Conservation (phyloP, 192 early-diverging fungal genomes). For the Gaertneriomyces semiglobifer region DNA sequence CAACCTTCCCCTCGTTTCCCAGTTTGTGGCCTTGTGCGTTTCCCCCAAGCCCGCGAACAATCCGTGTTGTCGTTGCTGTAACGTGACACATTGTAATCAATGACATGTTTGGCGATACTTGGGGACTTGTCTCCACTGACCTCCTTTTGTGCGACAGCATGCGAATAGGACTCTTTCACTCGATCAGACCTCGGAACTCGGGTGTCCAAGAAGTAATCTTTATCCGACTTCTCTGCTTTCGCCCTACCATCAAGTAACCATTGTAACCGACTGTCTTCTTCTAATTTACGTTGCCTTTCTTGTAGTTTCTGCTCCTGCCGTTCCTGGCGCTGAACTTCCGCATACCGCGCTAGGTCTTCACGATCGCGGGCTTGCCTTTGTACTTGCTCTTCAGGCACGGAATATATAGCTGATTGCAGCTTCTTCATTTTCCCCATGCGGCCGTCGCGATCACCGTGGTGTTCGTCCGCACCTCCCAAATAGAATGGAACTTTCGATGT, state of each 20-base stretch:
- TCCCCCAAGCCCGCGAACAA: slow-evolving; percentile 5
- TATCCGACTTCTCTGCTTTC: too few relatives aligned
- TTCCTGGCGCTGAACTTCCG: background rate
- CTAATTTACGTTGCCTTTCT: background rate
- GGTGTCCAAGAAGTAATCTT: too few relatives aligned
- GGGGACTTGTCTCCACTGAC: too few relatives aligned
- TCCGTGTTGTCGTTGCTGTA: background rate
- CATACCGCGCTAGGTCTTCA: background rate
- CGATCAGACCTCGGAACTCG: too few relatives aligned
- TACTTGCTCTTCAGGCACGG: slow-evolving; percentile 1
- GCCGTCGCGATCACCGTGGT: too few relatives aligned
- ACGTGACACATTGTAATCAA: too few relatives aligned
- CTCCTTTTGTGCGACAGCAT: too few relatives aligned
- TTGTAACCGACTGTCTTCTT: background rate
- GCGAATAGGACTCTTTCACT: too few relatives aligned
- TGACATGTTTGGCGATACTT: too few relatives aligned
- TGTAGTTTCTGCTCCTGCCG: background rate
- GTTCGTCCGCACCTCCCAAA: background rate
- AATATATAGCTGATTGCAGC: background rate
- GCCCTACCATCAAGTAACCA: background rate
- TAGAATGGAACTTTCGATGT: background rate
- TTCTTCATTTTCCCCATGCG: too few relatives aligned
- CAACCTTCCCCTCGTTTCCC: too few relatives aligned
- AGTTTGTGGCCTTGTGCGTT: too few relatives aligned
- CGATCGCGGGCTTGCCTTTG: background rate